Conservation (phyloP, 352 stramenopile species). For the Phytophthora podocarpi region DNA sequence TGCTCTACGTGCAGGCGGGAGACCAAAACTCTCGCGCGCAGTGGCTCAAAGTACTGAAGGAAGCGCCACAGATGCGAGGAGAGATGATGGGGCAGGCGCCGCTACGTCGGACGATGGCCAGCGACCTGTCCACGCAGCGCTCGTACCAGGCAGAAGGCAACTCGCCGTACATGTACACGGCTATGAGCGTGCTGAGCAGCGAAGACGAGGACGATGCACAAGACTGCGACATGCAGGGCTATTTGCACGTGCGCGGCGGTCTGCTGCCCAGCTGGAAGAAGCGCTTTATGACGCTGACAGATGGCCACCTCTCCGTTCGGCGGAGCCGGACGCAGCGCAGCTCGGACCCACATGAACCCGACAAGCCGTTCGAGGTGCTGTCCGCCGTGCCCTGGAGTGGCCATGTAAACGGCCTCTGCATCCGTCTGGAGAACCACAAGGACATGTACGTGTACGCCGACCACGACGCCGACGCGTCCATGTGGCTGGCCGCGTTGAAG, state of each 20-base stretch:
- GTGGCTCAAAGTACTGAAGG: conserved; percentile 62
- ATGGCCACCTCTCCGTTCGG: conserved; percentile 54
- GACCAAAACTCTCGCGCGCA: conserved; percentile 49
- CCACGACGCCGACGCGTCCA: conserved; percentile 47
- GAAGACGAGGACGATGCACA: conserved; percentile 46
- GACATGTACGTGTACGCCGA: conserved; percentile 54
- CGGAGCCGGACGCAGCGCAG: conserved; percentile 29
- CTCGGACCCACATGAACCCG: conserved; percentile 28
- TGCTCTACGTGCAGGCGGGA: conserved; percentile 63
- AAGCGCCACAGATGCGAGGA: conserved; percentile 40
- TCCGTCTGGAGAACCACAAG: conserved; percentile 61
- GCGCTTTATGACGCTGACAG: conserved; percentile 50
- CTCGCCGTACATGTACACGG: conserved; percentile 31
- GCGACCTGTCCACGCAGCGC: conserved; percentile 42
- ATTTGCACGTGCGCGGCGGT: conserved; percentile 46
- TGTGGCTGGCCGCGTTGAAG: conserved; percentile 60
- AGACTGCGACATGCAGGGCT: conserved; percentile 46
- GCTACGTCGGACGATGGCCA: conserved; percentile 48
- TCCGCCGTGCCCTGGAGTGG: conserved; percentile 46
- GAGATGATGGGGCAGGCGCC: conserved; percentile 33
- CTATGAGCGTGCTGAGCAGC: conserved; percentile 53
- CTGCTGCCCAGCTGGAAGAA: conserved; percentile 58
- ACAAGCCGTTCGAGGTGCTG: conserved; percentile 57
- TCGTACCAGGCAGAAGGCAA: conserved; percentile 22
- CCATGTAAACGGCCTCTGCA: conserved; percentile 48